Percentiles rank a stretch among this genome's conserved stretches.
phyloP scores from a whole-genome alignment of 2,329 filamentous ascomycete species.

The Tolypocladium amazonense region DNA sequence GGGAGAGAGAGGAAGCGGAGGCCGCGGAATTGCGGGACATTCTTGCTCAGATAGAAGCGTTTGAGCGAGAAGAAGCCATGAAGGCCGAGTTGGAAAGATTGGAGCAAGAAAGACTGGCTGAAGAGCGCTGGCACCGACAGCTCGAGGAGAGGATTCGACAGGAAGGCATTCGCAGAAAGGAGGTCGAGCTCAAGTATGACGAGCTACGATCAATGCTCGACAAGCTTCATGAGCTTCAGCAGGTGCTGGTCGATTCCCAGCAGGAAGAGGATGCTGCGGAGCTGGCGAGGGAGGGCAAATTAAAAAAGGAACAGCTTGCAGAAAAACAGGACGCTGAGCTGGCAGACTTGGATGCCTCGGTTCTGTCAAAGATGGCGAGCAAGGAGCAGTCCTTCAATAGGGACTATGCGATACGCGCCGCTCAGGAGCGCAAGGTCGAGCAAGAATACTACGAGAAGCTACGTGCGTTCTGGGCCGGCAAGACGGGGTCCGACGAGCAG shows the following conservation, averaged over 20 bases:
- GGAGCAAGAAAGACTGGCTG: slow-evolving; percentile 24
- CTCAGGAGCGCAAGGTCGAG: slow-evolving; percentile 31
- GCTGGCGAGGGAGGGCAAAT: slow-evolving; percentile 12
- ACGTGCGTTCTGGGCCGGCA: slow-evolving; percentile 24
- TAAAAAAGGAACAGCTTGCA: slow-evolving; percentile 17
- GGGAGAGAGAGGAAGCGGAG: slow-evolving; percentile 20
- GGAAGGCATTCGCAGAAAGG: slow-evolving; percentile 29
- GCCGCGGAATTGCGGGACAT: slow-evolving; percentile 25
- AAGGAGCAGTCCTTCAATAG: slow-evolving; percentile 22
- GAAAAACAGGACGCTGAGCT: slow-evolving; percentile 22
- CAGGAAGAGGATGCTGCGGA: slow-evolving; percentile 25
- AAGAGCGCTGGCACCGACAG: slow-evolving; percentile 25
- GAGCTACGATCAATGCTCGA: slow-evolving; percentile 24
- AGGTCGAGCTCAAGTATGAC: slow-evolving; percentile 27
- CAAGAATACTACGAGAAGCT: slow-evolving; percentile 30
- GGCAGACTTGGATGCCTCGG: slow-evolving; percentile 13
- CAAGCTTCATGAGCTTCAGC: slow-evolving; percentile 31
- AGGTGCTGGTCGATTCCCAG: slow-evolving; percentile 21
- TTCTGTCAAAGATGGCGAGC: slow-evolving; percentile 17
- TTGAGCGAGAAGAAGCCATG: slow-evolving; percentile 33
- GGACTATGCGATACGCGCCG: slow-evolving; percentile 30
- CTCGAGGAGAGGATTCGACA: slow-evolving; percentile 25
- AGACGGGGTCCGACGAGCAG: slow-evolving; percentile 19
- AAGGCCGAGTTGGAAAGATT: slow-evolving; percentile 27
- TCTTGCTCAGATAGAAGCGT: slow-evolving; percentile 35